Percentiles rank a stretch among this genome's conserved stretches.
These are phyloP conservation scores for Allomyces macrogynus DNA, from an alignment of 192 early-diverging fungal genomes.

Conservation along the genomic window DNA sequence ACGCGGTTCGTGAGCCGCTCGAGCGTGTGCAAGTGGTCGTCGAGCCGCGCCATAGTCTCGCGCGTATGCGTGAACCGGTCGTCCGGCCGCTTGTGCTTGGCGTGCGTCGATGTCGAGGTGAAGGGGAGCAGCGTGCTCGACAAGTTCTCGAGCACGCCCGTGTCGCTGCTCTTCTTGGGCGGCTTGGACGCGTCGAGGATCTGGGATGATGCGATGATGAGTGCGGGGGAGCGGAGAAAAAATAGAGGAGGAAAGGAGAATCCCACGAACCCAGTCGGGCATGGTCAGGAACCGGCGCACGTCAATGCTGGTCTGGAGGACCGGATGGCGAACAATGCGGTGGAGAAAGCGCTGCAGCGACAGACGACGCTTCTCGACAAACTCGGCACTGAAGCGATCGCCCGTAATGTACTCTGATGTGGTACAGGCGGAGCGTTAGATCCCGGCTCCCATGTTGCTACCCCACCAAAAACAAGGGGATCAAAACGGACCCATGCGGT, in stretches of 20 bases:
- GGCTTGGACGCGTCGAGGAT: not conserved
- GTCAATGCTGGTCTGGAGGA: constrained; percentile 43
- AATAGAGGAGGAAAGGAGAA: not conserved
- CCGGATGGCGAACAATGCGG: constrained; percentile 61
- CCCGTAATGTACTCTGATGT: constrained; percentile 94
- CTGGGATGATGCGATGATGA: not conserved
- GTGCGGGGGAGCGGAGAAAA: not conserved
- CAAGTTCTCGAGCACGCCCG: not conserved
- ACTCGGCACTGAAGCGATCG: constrained; percentile 79
- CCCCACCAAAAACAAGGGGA: not conserved
- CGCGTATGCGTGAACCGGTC: not conserved
- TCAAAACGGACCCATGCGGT: constrained; percentile 46
- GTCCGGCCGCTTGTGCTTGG: not conserved
- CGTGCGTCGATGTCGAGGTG: not conserved
- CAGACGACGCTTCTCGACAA: constrained; percentile 57
- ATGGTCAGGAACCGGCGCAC: constrained; percentile 68
- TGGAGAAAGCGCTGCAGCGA: constrained; percentile 68
- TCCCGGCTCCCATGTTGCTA: not conserved
- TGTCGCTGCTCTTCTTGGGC: too few relatives aligned
- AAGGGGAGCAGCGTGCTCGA: not conserved
- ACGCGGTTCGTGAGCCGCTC: not conserved
- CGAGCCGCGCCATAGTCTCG: not conserved
- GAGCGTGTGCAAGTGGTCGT: not conserved
- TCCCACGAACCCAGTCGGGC: constrained; percentile 39
- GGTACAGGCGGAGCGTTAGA: not conserved